Evolutionary conservation across 2,329 filamentous ascomycete species (phyloP).

Genomic region (Akanthomyces dipterigenus): DNA sequence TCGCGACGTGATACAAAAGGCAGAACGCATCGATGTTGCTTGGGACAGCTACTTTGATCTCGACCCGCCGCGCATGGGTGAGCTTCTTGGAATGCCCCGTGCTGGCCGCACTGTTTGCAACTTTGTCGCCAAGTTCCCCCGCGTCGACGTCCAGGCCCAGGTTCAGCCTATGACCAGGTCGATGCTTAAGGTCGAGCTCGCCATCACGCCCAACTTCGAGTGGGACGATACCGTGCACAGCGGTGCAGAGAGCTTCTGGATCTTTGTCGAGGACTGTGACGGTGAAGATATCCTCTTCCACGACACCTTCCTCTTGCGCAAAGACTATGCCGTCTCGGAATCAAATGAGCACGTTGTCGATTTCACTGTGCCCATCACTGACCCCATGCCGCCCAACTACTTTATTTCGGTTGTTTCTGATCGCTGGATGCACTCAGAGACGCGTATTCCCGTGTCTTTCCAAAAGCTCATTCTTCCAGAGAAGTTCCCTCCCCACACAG

Average conservation of each 20-base stretch:
- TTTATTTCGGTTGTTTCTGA: conserved; percentile 94
- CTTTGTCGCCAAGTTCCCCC: conserved; percentile 85
- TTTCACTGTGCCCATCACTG: conserved; percentile 91
- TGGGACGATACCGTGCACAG: conserved; percentile 93
- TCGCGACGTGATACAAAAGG: conserved; percentile 80
- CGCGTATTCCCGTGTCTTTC: conserved; percentile 86
- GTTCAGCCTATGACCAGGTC: conserved; percentile 93
- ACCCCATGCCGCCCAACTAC: conserved; percentile 98
- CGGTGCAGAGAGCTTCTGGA: conserved; percentile 88
- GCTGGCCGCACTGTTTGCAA: conserved; percentile 79
- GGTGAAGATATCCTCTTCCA: conserved; percentile 94
- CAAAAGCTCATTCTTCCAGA: conserved; percentile 91
- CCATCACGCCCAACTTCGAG: conserved; percentile 87
- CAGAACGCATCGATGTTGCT: conserved; percentile 88
- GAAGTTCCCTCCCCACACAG: conserved; percentile 91
- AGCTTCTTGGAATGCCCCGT: conserved; percentile 84
- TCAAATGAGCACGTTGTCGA: conserved; percentile 92
- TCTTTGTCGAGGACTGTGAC: conserved; percentile 93
- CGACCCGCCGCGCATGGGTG: conserved; percentile 92
- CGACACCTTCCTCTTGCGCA: conserved; percentile 86
- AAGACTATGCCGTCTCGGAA: conserved; percentile 78
- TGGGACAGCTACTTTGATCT: conserved; percentile 95
- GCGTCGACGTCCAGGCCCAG: conserved; percentile 85
- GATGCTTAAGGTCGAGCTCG: conserved; percentile 83
- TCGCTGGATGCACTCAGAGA: conserved; percentile 97